Evolutionary conservation across 2,329 filamentous ascomycete species (phyloP), one percentile per base, ranked within the genome.

Genomic region (Thelonectria rubi): DNA sequence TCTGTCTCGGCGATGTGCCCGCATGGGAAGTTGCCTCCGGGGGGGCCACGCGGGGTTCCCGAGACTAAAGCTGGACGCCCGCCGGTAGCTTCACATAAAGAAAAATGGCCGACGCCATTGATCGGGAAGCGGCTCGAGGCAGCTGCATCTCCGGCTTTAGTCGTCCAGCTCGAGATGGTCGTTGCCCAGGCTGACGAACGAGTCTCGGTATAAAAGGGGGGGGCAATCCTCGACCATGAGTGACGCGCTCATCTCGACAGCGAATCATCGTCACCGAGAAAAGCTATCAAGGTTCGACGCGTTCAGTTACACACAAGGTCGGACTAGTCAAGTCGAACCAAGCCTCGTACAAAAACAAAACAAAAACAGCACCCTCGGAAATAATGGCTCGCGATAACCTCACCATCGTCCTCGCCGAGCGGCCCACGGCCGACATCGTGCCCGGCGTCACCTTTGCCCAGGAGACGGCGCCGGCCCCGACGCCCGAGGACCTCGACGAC

Each of bases 371-470:
- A 43, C 17, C 9, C 12, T 34, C 69, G 7, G 24, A 24, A 24
- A 73, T 30, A 47, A 83, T 83, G 81, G 69, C 75, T 45, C 76
- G 74, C 50, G 75, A 82, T 18, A 84, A 82, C 74, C 74, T 78
- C 47, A 80, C 80, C 42, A 78, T 91, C 63, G 80, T 86, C 64
- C 85, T 92, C 60, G 87, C 86, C 54, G 83, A 91, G 77, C 82
- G 90, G 51, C 90, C 90, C 10, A 81, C 76, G 55, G 80, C 75
- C 55, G 76, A 81, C 62, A 88, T 92, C 74, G 74, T 91, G 57
- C 86, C 87, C 3, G 88, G 88, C 61, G 76, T 86, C 73, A 92
- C 90, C 14, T 91, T 92, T 76, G 78, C 77, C 40, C 70, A 82
- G 37, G 82, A 86, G 69, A 79, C 78, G 48, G 76, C 80, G 1